Evolutionary conservation across 768 basidiomycete genomes (phyloP), one percentile per base, ranked within the genome.

Genomic region (Rhodotorula kratochvilovae): DNA sequence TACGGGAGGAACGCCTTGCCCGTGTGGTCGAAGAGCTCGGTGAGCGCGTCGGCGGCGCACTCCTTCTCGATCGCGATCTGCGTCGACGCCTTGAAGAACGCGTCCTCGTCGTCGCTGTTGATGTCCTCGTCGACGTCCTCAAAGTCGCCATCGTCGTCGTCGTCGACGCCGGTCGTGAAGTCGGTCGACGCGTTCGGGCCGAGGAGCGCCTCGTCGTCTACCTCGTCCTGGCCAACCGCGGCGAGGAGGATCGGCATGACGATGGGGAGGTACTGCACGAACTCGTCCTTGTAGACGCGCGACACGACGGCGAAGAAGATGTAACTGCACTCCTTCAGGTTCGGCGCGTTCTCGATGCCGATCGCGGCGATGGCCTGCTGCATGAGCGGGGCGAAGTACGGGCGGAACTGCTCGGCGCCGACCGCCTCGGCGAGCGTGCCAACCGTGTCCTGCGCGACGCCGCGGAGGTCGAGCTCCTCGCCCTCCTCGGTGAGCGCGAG

Each of bases 21-120:
- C 42, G 91, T 92, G 19, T 90, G 85, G 42, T 86, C 84, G 79
- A 98, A 98, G 72, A 99, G 82, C 46, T 90, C 89, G 71, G 95
- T 93, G 74, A 98, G 88, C 10, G 94, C 92, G 79, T 98, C 94
- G 35, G 92, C 92, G 31, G 96, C 94, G 70, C 97, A 96, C 84
- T 99, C 96, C 82, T 99, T 99, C 84, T 99, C 96, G 66, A 98
- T 92, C 54, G 94, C 94, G 75, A 98, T 89, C 31, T 93, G 94
- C 76, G 90, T 91, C 83, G 93, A 95, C 72, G 90, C 80, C 61
- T 80, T 81, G 53, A 78, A 80, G 58, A 82, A 76, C 39, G 72
- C 71, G 69, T 91, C 90, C 67, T 76, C 78, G 50, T 74, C 72
- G 57, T 72, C 76, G 42, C 57, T 61, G 62, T 71, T 68, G 60